A percentile compares a stretch with the other conserved stretches of the same genome.
Conservation (phyloP, 2,329 filamentous ascomycete species). For the Diplodia sapinea region DNA sequence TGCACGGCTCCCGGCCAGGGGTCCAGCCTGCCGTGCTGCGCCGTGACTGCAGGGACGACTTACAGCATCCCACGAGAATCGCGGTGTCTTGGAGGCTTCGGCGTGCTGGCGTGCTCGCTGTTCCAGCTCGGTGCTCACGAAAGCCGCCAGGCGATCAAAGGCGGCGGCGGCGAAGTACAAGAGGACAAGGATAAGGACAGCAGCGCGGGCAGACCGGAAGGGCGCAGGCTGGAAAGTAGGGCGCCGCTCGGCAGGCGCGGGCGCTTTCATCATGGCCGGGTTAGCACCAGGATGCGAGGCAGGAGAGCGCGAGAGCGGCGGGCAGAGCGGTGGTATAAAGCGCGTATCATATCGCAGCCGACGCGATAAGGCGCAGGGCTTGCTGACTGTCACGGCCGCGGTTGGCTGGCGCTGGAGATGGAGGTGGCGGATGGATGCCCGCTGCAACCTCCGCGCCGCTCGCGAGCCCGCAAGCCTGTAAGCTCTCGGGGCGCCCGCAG, state of each 20-base stretch:
- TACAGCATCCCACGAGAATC: conserved; percentile 30
- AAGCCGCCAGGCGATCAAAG: conserved; percentile 9
- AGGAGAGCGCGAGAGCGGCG: conserved; percentile 13
- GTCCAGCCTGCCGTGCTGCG: too few relatives aligned
- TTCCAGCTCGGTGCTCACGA: conserved; percentile 16
- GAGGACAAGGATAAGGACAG: not conserved
- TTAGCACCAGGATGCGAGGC: conserved; percentile 9
- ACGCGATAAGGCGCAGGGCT: conserved; percentile 10
- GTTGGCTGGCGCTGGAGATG: conserved; percentile 2
- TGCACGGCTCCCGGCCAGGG: too few relatives aligned
- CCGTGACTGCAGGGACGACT: conserved; percentile 8
- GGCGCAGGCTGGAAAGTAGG: not conserved
- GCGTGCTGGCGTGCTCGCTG: conserved; percentile 11
- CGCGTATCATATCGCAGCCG: conserved; percentile 13
- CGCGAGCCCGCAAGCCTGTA: too few relatives aligned
- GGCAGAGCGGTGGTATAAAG: conserved; percentile 14
- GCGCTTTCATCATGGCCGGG: conserved; percentile 20
- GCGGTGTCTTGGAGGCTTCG: conserved; percentile 1
- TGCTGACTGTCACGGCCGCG: conserved; percentile 20
- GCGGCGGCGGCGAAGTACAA: conserved; percentile 8
- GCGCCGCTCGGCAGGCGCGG: conserved; percentile 14
- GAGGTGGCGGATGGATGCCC: not conserved
- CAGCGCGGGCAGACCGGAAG: not conserved
- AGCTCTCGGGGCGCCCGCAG: not conserved
- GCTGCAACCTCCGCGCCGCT: not conserved